These are phyloP conservation scores for Hypericum androsaemum DNA, from an alignment of 345 rosid species.

Conservation along the genomic window DNA sequence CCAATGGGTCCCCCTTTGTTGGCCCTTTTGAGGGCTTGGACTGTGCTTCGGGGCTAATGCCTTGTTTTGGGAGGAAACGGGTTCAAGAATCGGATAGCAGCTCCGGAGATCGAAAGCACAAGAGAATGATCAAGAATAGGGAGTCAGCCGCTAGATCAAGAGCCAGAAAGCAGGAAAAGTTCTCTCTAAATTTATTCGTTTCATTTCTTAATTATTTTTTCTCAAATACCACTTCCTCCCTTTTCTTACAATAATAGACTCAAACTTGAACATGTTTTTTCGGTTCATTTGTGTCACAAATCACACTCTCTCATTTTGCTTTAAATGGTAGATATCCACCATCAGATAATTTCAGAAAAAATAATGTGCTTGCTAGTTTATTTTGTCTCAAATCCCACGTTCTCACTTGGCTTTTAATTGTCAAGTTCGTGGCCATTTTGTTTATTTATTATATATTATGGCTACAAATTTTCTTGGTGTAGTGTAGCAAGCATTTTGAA, in stretches of 20 bases:
- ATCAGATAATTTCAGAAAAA: no score
- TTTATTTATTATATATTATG: conserved; percentile 4
- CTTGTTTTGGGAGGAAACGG: conserved; percentile 40
- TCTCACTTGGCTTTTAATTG: no score
- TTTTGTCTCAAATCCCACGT: no score
- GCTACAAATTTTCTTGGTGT: not conserved
- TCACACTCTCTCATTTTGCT: no score
- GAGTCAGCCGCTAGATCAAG: conserved; percentile 87
- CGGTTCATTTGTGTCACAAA: no score
- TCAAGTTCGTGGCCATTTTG: no score
- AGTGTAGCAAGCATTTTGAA: conserved; percentile 4
- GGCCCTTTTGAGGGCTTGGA: conserved; percentile 28
- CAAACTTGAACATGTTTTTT: no score
- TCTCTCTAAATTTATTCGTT: conserved; percentile 9
- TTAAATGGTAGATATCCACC: no score
- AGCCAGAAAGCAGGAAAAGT: conserved; percentile 65
- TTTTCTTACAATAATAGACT: no score
- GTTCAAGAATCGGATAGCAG: conserved; percentile 31
- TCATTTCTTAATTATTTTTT: not conserved
- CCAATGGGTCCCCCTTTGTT: conserved; percentile 21
- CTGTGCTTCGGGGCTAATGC: no score
- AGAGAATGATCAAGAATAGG: conserved; percentile 73
- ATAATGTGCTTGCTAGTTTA: no score
- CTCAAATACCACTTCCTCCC: no score
- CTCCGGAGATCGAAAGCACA: conserved; percentile 40